Conservation (phyloP, 139 green algal genomes). For the Closterium sp. region DNA sequence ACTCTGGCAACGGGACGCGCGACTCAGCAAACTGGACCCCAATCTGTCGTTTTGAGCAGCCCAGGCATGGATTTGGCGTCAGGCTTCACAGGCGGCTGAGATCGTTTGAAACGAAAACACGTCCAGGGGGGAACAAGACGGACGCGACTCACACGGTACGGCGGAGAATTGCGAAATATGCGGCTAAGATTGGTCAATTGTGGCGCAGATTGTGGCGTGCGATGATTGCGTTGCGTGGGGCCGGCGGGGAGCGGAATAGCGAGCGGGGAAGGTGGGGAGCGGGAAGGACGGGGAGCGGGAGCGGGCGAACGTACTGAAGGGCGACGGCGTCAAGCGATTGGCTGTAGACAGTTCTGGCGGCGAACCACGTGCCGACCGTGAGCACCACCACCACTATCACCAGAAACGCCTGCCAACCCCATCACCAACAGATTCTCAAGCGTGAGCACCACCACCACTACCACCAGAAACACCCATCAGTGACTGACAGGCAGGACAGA, state of each 20-base stretch:
- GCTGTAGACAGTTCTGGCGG: slow-evolving; percentile 11
- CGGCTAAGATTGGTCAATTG: too few relatives aligned
- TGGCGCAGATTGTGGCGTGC: too few relatives aligned
- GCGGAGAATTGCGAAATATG: too few relatives aligned
- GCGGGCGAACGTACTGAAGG: neutral
- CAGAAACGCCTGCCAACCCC: slow-evolving; percentile 1
- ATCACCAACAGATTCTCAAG: too few relatives aligned
- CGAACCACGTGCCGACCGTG: slow-evolving; percentile 19
- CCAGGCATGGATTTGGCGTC: too few relatives aligned
- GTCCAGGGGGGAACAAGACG: too few relatives aligned
- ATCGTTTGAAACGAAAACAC: too few relatives aligned
- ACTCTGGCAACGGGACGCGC: neutral
- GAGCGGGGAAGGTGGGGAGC: neutral
- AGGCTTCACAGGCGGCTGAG: too few relatives aligned
- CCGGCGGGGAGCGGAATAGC: neutral
- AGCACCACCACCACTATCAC: slow-evolving; percentile 23
- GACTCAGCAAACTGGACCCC: neutral
- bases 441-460: slow-evolving; percentile 17
- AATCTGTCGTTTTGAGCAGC: neutral
- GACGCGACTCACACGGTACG: too few relatives aligned
- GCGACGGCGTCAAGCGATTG: neutral
- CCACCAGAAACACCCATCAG: neutral
- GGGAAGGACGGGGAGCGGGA: neutral
- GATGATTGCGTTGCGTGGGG: neutral
- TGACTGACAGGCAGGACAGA: too few relatives aligned